Evolutionary conservation across 2,329 filamentous ascomycete species (phyloP).

Genomic region (Apiospora pterosperma): DNA sequence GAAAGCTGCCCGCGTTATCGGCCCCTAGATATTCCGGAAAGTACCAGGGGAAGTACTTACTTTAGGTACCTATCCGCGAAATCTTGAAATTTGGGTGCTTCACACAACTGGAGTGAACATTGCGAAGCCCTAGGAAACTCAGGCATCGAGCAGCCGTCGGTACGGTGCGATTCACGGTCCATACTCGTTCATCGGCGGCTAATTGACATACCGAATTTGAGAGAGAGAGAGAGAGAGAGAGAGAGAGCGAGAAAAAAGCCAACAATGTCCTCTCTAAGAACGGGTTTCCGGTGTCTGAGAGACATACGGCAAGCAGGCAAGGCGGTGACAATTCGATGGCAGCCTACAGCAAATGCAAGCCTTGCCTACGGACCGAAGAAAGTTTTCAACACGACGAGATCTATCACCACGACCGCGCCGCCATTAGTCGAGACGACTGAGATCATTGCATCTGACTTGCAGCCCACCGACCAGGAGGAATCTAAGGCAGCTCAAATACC

Average conservation of each 20-base stretch:
- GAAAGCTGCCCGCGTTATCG: background rate
- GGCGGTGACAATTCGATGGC: conserved; percentile 17
- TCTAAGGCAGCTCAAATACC: conserved; percentile 13
- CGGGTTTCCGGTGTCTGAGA: conserved; percentile 26
- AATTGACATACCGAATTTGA: conserved; percentile 7
- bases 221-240: conserved; percentile 8
- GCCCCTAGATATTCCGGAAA: background rate
- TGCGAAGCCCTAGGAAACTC: background rate
- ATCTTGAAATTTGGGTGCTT: background rate
- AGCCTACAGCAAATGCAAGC: conserved; percentile 13
- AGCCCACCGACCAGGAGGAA: background rate
- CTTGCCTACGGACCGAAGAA: conserved; percentile 7
- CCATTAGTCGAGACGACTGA: background rate
- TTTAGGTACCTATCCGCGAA: background rate
- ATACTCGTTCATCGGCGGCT: background rate
- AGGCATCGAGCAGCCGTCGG: background rate
- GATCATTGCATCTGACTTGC: background rate
- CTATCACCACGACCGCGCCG: conserved; percentile 6
- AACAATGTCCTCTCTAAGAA: conserved; percentile 28
- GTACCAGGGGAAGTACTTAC: background rate
- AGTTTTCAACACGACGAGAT: conserved; percentile 3
- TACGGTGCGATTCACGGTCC: background rate
- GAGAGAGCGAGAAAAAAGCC: conserved; percentile 7
- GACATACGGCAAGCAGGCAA: conserved; percentile 15
- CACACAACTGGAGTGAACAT: background rate